Evolutionary conservation across 345 rosid species (phyloP).

Genomic region (Syzygium aqueum): DNA sequence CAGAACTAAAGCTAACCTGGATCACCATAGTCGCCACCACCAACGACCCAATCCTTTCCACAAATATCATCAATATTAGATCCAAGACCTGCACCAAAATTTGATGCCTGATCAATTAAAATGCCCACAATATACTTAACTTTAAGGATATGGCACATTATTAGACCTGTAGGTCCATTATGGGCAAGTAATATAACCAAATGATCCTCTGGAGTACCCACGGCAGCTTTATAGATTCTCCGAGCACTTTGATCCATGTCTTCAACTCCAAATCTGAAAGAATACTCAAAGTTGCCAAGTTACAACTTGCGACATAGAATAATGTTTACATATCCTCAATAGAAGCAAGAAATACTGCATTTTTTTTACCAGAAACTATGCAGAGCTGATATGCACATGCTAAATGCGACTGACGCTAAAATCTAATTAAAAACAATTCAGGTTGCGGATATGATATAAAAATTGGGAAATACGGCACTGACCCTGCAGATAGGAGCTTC

Average conservation of each 20-base stretch:
- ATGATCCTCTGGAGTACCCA: constrained; percentile 66
- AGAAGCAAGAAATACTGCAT: neutral
- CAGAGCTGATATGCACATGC: neutral
- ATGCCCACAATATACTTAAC: neutral
- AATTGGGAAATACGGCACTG: neutral
- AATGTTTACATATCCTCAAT: neutral
- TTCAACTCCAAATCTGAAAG: constrained; percentile 62
- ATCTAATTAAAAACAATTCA: neutral
- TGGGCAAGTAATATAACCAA: constrained; percentile 70
- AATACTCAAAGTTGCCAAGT: neutral
- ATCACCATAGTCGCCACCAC: constrained; percentile 93
- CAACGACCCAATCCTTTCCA: constrained; percentile 65
- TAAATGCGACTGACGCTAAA: neutral
- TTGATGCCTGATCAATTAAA: neutral
- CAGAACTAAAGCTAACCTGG: constrained; percentile 36
- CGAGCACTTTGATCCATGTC: constrained; percentile 60
- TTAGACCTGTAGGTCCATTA: constrained; percentile 74
- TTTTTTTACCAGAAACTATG: neutral
- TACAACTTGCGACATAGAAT: neutral
- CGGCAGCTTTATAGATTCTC: constrained; percentile 48
- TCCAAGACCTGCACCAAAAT: constrained; percentile 62
- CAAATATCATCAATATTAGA: constrained; percentile 64
- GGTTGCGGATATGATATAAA: neutral
- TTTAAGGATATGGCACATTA: constrained; percentile 6
- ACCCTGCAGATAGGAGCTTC: constrained; percentile 55